Evolutionary conservation across 805 yeast genomes (phyloP), one percentile per base, ranked within the genome.

Genomic region (Saturnispora zaruensis): DNA sequence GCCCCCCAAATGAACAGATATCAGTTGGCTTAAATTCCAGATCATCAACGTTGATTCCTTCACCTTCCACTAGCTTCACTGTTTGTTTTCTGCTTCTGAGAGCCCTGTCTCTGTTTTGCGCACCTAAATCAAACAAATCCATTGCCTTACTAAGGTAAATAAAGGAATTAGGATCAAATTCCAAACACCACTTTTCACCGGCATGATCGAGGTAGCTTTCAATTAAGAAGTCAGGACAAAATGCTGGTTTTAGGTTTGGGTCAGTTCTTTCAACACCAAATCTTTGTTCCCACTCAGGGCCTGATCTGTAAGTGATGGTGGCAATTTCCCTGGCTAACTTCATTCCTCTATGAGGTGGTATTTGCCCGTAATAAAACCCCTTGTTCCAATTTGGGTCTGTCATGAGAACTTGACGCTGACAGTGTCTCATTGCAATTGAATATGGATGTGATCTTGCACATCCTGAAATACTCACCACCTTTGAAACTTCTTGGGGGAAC

Each of bases 311-410:
- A 0, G 96, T 88, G 49, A 90, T 87, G 0, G 97, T 90, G 30
- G 96, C 96, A 45, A 90, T 87, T 65, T 88, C 96, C 55, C 97
- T 75, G 1, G 96, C 91, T 34, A 90, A 74, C 63, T 90, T 90
- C 96, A 90, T 89, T 14, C 97, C 97, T 23, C 84, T 81, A 64
- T 90, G 96, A 1, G 97, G 97, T 6, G 96, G 96, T 1, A 89
- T 70, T 3, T 68, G 62, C 52, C 75, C 64, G 50, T 78, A 87
- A 63, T 90, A 90, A 64, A 79, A 83, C 0, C 97, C 97, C 55
- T 96, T 76, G 56, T 84, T 84, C 97, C 97, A 90, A 64, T 89
- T 84, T 5, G 95, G 91, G 67, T 90, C 97, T 46, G 93, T 81
- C 95, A 90, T 90, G 48, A 90, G 71, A 3, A 87, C 96, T 67